Evolutionary conservation across 257 asterid genomes (phyloP), one percentile per base, ranked within the genome.

Genomic region (Leonotis leonurus): DNA sequence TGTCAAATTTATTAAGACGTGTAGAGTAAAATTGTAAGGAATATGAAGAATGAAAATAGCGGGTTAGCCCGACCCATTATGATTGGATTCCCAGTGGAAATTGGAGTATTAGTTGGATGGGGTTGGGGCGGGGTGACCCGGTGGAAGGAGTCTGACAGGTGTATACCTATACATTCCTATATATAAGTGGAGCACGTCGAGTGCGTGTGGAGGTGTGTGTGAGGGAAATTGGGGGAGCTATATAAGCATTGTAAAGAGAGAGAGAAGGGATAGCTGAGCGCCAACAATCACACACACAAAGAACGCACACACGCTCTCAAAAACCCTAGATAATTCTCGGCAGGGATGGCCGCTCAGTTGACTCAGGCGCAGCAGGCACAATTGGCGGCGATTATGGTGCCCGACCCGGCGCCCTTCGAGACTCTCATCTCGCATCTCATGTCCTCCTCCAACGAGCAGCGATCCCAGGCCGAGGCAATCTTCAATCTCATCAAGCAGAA

Each of bases 391-490:
- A 77, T 90, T 53, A 70, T 90, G 71, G 90, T 89, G 13, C 78
- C 82, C 4, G 97, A 90, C 84, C 85, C 81, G 22, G 78, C 89
- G 13, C 84, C 85, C 1, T 90, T 90, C 76, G 97, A 87, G 27
- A 73, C 81, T 54, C 82, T 90, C 4, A 82, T 90, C 56, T 77
- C 95, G 1, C 95, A 88, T 36, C 77, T 91, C 69, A 91, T 91
- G 98, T 82, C 98, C 0, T 39, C 98, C 29, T 48, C 80, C 66
- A 86, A 91, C 83, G 95, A 91, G 61, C 92, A 82, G 72, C 83
- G 98, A 16, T 88, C 96, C 21, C 92, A 84, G 72, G 96, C 98
- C 5, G 98, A 91, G 69, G 62, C 91, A n/a, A 58, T 91, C 54
- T 91, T 81, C 84, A 86, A 91, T 67, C 76, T 84, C 58, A 71